phyloP scores from a whole-genome alignment of 2,329 filamentous ascomycete genomes.

The Neospermospora avenae region DNA sequence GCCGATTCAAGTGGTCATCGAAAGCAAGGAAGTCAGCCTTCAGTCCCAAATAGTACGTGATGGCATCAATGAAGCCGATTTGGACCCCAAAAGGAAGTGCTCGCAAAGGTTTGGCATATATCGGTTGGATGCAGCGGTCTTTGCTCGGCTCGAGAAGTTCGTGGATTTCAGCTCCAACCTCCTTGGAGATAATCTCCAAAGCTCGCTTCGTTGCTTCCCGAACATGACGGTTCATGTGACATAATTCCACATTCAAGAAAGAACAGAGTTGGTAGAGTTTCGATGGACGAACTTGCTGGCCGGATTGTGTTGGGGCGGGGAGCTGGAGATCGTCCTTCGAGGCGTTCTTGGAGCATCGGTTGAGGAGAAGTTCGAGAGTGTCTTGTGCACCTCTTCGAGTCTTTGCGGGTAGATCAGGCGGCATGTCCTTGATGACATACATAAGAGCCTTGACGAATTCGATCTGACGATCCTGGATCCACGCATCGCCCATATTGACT shows the following conservation, averaged over 20 bases:
- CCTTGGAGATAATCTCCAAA: constrained; percentile 76
- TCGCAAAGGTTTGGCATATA: constrained; percentile 91
- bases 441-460: constrained; percentile 90
- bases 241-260: constrained; percentile 81
- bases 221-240: constrained; percentile 94
- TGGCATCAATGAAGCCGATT: constrained; percentile 97
- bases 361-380: constrained; percentile 76
- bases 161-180: constrained; percentile 74
- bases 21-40: constrained; percentile 88
- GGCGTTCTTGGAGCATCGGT: constrained; percentile 72
- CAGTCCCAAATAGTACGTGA: constrained; percentile 89
- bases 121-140: constrained; percentile 82
- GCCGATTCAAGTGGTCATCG: constrained; percentile 83
- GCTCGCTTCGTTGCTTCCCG: constrained; percentile 81
- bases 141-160: constrained; percentile 88
- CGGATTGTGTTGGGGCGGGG: constrained; percentile 49
- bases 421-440: constrained; percentile 98
- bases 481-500: constrained; percentile 77
- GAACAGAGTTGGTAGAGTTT: constrained; percentile 75
- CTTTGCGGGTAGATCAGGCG: constrained; percentile 85
- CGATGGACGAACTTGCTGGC: constrained; percentile 56
- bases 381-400: constrained; percentile 80
- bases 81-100: constrained; percentile 92
- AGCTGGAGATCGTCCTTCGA: constrained; percentile 72
- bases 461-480: constrained; percentile 77